These are phyloP conservation scores for Pleurotus giganteus DNA, from an alignment of 768 basidiomycete species.

Conservation along the genomic window DNA sequence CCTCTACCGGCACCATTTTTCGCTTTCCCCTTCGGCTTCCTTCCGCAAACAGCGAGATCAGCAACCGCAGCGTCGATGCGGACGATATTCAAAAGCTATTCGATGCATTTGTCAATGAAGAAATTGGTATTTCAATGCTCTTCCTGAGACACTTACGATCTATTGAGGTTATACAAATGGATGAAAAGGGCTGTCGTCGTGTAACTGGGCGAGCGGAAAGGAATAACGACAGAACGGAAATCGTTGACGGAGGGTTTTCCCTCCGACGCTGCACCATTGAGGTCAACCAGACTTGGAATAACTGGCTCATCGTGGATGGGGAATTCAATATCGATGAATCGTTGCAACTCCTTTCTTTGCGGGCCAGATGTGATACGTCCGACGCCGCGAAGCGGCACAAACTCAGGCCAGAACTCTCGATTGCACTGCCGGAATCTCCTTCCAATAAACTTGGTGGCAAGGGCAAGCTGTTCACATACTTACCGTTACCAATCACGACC, in stretches of 20 bases:
- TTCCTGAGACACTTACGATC: slow-evolving; percentile 38
- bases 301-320: slow-evolving; percentile 34
- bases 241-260: background rate
- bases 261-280: slow-evolving; percentile 15
- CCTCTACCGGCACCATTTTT: slow-evolving; percentile 40
- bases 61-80: slow-evolving; percentile 26
- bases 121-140: slow-evolving; percentile 38
- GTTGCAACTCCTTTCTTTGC: slow-evolving; percentile 20
- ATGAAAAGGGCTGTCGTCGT: slow-evolving; percentile 21
- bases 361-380: slow-evolving; percentile 23
- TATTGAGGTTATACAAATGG: slow-evolving; percentile 40
- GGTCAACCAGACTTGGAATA: slow-evolving; percentile 13
- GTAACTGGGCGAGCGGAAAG: slow-evolving; percentile 1
- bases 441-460: background rate
- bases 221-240: background rate
- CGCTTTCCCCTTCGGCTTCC: slow-evolving; percentile 41
- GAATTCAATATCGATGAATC: slow-evolving; percentile 25
- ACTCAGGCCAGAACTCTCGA: slow-evolving; percentile 34
- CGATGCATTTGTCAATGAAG: slow-evolving; percentile 35
- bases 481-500: slow-evolving; percentile 46
- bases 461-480: slow-evolving; percentile 49
- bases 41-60: slow-evolving; percentile 27
- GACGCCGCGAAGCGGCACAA: slow-evolving; percentile 35
- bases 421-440: slow-evolving; percentile 31
- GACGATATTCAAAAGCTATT: slow-evolving; percentile 38